Base-by-base conservation (phyloP, 306 rosid genomes). In the Prunus padus region DNA sequence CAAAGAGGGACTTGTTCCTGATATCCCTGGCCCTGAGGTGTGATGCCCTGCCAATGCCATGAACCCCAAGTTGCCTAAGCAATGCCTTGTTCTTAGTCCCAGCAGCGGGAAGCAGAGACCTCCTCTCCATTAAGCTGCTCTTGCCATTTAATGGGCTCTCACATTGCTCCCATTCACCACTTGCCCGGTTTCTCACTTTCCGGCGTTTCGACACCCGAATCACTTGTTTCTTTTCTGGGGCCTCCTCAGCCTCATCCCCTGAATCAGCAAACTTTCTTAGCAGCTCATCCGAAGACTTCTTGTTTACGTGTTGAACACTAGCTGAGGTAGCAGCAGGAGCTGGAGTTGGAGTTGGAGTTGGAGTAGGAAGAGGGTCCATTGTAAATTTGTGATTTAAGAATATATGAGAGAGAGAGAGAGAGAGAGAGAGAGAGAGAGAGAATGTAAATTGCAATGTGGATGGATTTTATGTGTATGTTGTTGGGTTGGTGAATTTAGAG, bases 251-350 rank as follows among this genome's bases (percentile, higher is more conserved):
- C 37, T 80, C 80, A 0, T 75, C 75, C n/a, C 68, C 87, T 0
- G 60, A 75, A 28, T 73, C 78, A 0, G 97, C 96, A 72, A 95
- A 95, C 65, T 95, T 95, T 11, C 85, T 74, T 10, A 95, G 95
- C 50, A 95, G 81, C 81, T 95, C 89, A n/a, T 92, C 95, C 2
- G 98, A 95, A 49, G 97, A 90, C 50, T 85, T 90, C 81, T 90
- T 92, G 61, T 82, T 83, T 0, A 95, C 85, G 42, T 76, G 93
- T 60, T 95, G 98, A 73, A 95, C 90, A 33, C 74, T 80, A n/a
- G 79, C 76, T 15, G 67, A 15, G 15, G 54, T 33, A 40, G 51
- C 65, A 37, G 28, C 47, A 50, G 62, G 25, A 54, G 52, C 2
- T 40, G n/a, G 0, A 66, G 23, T 67, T 20, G 60, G 23, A 67